These are phyloP conservation scores for Chaetomium sp. DNA, from an alignment of 2,329 filamentous ascomycete species.

Conservation along the genomic window DNA sequence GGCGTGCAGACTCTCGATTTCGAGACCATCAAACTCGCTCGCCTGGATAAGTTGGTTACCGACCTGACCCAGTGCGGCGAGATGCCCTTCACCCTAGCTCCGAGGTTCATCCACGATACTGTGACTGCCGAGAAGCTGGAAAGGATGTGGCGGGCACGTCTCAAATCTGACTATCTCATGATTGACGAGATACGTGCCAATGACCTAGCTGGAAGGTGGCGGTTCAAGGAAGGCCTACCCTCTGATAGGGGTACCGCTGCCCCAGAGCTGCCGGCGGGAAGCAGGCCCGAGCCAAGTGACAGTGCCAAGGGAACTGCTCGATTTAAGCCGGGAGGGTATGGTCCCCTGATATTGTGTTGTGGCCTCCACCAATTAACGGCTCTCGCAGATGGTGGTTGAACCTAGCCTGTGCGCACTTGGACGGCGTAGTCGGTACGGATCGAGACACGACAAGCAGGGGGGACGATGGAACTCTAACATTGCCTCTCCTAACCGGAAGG, in stretches of 20 bases:
- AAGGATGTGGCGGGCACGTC: slow-evolving; percentile 48
- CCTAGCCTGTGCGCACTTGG: slow-evolving; percentile 56
- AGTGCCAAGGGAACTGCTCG: slow-evolving; percentile 43
- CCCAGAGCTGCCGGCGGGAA: slow-evolving; percentile 43
- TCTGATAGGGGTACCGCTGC: slow-evolving; percentile 35
- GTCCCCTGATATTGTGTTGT: slow-evolving; percentile 11
- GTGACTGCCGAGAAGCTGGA: slow-evolving; percentile 45
- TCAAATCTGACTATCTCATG: slow-evolving; percentile 48
- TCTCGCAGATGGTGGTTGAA: slow-evolving; percentile 59
- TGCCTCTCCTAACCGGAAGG: slow-evolving; percentile 55
- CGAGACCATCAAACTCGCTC: slow-evolving; percentile 43
- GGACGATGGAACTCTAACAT: slow-evolving; percentile 48
- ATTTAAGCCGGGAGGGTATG: slow-evolving; percentile 55
- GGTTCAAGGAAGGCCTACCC: slow-evolving; percentile 41
- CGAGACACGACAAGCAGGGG: slow-evolving; percentile 51
- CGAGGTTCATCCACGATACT: slow-evolving; percentile 37
- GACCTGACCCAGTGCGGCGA: slow-evolving; percentile 42
- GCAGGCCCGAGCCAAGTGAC: not conserved
- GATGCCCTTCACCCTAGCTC: slow-evolving; percentile 20
- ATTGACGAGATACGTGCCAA: slow-evolving; percentile 49
- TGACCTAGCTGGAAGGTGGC: slow-evolving; percentile 42
- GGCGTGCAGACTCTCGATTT: slow-evolving; percentile 42
- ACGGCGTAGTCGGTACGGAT: slow-evolving; percentile 54
- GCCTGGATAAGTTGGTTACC: slow-evolving; percentile 49
- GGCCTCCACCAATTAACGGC: not conserved